These are phyloP conservation scores for Geranium rotundifolium DNA, from an alignment of 345 rosid species.

Conservation along the genomic window DNA sequence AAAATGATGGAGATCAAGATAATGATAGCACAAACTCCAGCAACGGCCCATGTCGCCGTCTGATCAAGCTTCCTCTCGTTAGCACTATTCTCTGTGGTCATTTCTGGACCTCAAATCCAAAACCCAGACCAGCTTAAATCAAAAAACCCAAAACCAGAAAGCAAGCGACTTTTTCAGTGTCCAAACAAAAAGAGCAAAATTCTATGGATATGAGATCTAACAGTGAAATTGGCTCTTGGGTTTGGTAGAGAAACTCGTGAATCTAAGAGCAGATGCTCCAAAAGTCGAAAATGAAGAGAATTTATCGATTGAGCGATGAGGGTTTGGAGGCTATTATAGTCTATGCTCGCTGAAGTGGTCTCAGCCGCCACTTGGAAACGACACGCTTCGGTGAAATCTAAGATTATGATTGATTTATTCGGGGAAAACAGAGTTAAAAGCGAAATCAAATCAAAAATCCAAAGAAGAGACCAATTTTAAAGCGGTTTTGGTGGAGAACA, in stretches of 20 bases:
- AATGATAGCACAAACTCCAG: conserved; percentile 1
- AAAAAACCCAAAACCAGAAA: neutral
- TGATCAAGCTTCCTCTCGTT: conserved; percentile 1
- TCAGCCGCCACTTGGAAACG: no score
- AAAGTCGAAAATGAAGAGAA: neutral
- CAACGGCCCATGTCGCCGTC: conserved; percentile 4
- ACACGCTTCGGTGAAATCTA: no score
- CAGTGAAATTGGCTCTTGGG: neutral
- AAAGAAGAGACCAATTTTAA: no score
- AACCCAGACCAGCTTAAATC: no score
- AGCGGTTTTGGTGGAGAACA: no score
- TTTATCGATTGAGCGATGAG: neutral
- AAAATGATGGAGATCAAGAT: conserved; percentile 2
- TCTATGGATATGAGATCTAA: neutral
- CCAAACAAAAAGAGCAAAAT: no score
- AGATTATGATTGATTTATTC: no score
- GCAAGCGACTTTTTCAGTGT: neutral
- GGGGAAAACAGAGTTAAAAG: no score
- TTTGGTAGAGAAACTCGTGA: neutral
- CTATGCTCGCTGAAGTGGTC: neutral
- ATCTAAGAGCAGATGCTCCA: neutral
- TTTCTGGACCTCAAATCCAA: neutral
- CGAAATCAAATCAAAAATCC: no score
- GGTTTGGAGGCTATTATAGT: no score
- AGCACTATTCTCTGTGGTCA: neutral